A percentile compares a stretch with the other conserved stretches of the same genome.
Evolutionary conservation across 306 rosid species (phyloP).

Genomic region (Cercis canadensis): DNA sequence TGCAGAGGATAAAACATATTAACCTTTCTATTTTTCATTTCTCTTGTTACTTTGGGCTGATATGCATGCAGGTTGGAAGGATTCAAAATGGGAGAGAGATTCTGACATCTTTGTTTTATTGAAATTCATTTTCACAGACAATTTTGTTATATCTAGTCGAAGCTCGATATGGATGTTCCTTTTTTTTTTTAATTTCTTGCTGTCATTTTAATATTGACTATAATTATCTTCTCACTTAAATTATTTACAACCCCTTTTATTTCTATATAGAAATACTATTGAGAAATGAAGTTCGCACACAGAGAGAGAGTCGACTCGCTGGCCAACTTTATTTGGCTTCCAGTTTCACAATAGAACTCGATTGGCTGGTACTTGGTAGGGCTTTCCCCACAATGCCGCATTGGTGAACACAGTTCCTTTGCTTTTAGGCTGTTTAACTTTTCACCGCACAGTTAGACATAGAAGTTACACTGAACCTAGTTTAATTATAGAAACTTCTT

Average conservation of each 20-base stretch:
- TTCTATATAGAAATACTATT: neutral
- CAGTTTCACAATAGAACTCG: too few relatives aligned
- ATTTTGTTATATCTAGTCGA: conserved; percentile 26
- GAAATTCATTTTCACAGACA: conserved; percentile 18
- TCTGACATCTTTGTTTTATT: conserved; percentile 1
- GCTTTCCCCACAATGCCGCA: too few relatives aligned
- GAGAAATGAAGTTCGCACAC: too few relatives aligned
- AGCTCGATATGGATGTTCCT: neutral
- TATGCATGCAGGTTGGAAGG: conserved; percentile 37
- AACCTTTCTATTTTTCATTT: neutral
- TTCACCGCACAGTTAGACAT: too few relatives aligned
- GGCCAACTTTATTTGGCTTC: too few relatives aligned
- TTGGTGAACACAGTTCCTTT: too few relatives aligned
- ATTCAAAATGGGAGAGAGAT: conserved; percentile 17
- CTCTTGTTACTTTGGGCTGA: neutral
- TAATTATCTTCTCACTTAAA: conserved; percentile 4
- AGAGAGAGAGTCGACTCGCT: too few relatives aligned
- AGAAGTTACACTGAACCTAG: too few relatives aligned
- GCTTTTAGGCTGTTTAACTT: too few relatives aligned
- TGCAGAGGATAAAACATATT: too few relatives aligned
- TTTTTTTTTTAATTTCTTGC: neutral
- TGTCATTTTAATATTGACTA: neutral
- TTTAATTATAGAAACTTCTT: too few relatives aligned
- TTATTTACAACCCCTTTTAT: neutral
- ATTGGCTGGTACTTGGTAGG: too few relatives aligned